phyloP scores from a whole-genome alignment of 2,329 filamentous ascomycete genomes.

The Didymella lethalis region DNA sequence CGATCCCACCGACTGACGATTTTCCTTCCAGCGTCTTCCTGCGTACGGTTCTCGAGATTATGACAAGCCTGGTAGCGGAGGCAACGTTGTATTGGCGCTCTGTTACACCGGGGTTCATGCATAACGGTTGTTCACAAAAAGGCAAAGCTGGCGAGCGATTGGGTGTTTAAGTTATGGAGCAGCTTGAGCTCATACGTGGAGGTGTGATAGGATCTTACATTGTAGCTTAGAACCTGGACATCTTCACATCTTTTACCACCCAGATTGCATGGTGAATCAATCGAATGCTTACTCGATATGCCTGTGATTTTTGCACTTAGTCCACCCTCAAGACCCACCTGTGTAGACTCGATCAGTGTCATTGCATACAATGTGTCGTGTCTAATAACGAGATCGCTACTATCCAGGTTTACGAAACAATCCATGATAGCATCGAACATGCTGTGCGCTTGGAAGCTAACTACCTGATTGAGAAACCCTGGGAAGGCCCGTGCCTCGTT shows the following conservation, averaged over 20 bases:
- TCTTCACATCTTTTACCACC: constrained; percentile 37
- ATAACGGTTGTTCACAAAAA: constrained; percentile 52
- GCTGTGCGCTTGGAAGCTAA: constrained; percentile 1
- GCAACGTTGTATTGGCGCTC: constrained; percentile 48
- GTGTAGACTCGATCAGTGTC: no score
- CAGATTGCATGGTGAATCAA: constrained; percentile 8
- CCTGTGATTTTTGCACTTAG: background rate
- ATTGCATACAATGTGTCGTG: no score
- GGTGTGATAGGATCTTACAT: constrained; percentile 48
- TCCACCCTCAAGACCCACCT: background rate
- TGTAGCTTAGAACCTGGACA: constrained; percentile 52
- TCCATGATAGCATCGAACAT: background rate
- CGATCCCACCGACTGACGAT: constrained; percentile 32
- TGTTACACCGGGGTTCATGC: constrained; percentile 45
- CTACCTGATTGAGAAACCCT: constrained; percentile 7
- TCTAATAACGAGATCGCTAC: background rate
- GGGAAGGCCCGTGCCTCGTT: constrained; percentile 1
- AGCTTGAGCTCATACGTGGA: constrained; percentile 46
- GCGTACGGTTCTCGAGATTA: constrained; percentile 46
- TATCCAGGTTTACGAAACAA: background rate
- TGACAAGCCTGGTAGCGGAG: constrained; percentile 50
- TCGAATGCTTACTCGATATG: constrained; percentile 15
- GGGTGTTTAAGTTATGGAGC: constrained; percentile 49
- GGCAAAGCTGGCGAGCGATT: constrained; percentile 49
- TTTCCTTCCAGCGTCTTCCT: constrained; percentile 43